Evolutionary conservation across 441 rosid genomes (phyloP).

Genomic region (Raphanus hybrid): DNA sequence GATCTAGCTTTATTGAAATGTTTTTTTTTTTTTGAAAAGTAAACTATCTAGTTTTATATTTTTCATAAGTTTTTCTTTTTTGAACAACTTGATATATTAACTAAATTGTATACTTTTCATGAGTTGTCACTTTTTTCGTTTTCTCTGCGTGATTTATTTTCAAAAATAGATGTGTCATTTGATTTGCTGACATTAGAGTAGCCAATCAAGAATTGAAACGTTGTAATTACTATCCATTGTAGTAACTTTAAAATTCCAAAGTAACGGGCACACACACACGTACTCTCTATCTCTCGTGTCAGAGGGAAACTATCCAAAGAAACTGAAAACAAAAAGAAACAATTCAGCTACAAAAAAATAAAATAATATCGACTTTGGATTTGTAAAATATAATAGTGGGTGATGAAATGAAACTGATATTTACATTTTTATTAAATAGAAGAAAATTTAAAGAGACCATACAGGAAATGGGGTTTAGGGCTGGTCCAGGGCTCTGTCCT

Average conservation of each 20-base stretch:
- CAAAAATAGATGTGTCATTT: constrained; percentile 6
- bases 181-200: background rate
- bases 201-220: constrained; percentile 30
- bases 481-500: constrained; percentile 32
- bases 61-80: constrained; percentile 9
- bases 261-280: background rate
- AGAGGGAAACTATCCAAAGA: background rate
- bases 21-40: background rate
- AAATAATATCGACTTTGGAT: background rate
- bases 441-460: background rate
- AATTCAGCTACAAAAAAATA: background rate
- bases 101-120: background rate
- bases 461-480: background rate
- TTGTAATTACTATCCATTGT: background rate
- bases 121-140: background rate
- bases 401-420: background rate
- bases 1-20: background rate
- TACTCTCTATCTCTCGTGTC: background rate
- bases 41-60: background rate
- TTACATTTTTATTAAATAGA: background rate
- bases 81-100: background rate
- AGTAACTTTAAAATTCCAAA: background rate
- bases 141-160: background rate
- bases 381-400: background rate
- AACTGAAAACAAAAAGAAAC: background rate